Conservation (phyloP, 2,329 filamentous ascomycete species). For the Fusarium continuum region DNA sequence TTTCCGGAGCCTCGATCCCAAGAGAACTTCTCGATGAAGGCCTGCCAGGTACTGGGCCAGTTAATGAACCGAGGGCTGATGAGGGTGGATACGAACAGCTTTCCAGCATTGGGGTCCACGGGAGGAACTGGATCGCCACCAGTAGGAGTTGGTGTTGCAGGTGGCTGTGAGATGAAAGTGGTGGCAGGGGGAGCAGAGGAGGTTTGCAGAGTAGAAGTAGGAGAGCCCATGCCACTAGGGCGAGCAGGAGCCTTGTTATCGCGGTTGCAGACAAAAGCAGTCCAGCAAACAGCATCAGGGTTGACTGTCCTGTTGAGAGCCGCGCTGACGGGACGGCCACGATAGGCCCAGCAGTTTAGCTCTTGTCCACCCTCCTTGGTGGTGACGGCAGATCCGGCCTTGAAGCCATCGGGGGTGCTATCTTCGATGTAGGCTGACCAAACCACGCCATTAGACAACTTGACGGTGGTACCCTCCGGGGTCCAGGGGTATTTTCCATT, state of each 20-base stretch:
- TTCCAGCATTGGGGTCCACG: conserved; percentile 41
- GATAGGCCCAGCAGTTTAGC: conserved; percentile 55
- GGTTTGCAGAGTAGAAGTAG: conserved; percentile 48
- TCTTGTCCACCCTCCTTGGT: conserved; percentile 52
- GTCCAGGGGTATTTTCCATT: conserved; percentile 53
- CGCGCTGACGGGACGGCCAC: conserved; percentile 51
- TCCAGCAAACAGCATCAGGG: conserved; percentile 51
- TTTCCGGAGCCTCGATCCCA: conserved; percentile 51
- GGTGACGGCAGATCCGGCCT: conserved; percentile 52
- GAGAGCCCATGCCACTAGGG: conserved; percentile 49
- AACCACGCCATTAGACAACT: conserved; percentile 51
- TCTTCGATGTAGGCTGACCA: conserved; percentile 56
- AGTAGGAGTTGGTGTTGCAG: conserved; percentile 39
- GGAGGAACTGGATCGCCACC: conserved; percentile 47
- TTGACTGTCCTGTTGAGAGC: conserved; percentile 52
- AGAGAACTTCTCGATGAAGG: conserved; percentile 53
- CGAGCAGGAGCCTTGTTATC: conserved; percentile 47
- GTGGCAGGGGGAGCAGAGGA: conserved; percentile 47
- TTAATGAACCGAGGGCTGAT: conserved; percentile 53
- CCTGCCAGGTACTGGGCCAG: conserved; percentile 51
- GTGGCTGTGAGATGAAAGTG: conserved; percentile 46
- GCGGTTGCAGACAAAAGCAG: conserved; percentile 55
- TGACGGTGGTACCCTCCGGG: conserved; percentile 50
- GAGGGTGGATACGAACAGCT: conserved; percentile 46
- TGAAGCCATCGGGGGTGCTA: conserved; percentile 52